A percentile compares a stretch with the other conserved stretches of the same genome.
These are phyloP conservation scores for Saturnispora serradocipensis DNA, from an alignment of 805 yeast genomes.

Conservation along the genomic window DNA sequence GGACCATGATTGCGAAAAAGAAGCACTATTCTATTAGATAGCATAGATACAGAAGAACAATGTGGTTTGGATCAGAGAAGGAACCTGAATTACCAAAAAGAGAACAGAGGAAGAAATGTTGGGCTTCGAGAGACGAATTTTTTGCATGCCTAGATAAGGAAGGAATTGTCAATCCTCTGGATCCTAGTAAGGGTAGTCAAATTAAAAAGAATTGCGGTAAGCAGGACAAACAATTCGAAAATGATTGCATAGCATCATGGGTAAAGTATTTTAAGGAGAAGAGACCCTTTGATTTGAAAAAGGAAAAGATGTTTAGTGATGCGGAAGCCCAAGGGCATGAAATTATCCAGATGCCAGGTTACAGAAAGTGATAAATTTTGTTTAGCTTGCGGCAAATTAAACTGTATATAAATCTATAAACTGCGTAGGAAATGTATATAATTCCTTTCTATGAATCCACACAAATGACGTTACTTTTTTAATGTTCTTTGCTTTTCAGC, in stretches of 20 bases:
- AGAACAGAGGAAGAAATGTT: constrained; percentile 65
- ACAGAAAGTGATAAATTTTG: constrained; percentile 13
- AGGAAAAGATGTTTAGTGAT: constrained; percentile 57
- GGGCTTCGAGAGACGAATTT: constrained; percentile 80
- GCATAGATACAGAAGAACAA: not conserved
- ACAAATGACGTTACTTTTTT: constrained; percentile 44
- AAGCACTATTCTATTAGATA: not conserved
- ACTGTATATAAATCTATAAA: constrained; percentile 1
- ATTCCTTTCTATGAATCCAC: not conserved
- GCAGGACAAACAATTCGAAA: constrained; percentile 50
- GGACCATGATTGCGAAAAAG: not conserved
- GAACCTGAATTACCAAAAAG: constrained; percentile 41
- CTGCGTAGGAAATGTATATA: not conserved
- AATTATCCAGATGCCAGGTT: constrained; percentile 23
- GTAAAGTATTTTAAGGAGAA: constrained; percentile 84
- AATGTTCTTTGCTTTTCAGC: constrained; percentile 93
- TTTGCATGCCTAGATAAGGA: constrained; percentile 66
- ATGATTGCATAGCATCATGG: constrained; percentile 84
- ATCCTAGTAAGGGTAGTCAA: constrained; percentile 28
- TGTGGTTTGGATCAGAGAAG: constrained; percentile 10
- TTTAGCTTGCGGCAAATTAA: not conserved
- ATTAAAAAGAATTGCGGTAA: constrained; percentile 50
- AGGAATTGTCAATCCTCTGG: constrained; percentile 61
- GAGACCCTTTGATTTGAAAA: constrained; percentile 65
- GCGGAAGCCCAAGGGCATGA: constrained; percentile 61